Percentiles rank a stretch among this genome's conserved stretches.
These are phyloP conservation scores for Mucor velutinosus DNA, from an alignment of 371 early-diverging fungal genomes.

Conservation along the genomic window DNA sequence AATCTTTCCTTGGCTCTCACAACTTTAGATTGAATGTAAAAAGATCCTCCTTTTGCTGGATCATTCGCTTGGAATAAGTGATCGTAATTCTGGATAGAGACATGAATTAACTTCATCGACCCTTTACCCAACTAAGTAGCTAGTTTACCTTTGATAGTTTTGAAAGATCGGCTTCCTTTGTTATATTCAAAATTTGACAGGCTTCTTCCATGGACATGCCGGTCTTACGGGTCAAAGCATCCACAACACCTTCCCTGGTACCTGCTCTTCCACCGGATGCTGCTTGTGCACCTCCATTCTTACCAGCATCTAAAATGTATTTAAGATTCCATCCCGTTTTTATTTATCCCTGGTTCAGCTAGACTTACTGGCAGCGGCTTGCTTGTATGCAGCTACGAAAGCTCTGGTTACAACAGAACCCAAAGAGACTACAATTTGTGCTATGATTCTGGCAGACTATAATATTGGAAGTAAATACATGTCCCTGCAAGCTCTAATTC, in stretches of 20 bases:
- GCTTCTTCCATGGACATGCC: slow-evolving; percentile 94
- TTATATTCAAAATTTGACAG: slow-evolving; percentile 88
- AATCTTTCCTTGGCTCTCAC: slow-evolving; percentile 91
- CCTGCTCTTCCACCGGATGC: slow-evolving; percentile 38
- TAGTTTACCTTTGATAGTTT: slow-evolving; percentile 68
- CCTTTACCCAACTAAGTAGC: background rate
- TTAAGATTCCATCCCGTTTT: background rate
- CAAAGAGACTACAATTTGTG: slow-evolving; percentile 86
- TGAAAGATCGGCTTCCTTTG: slow-evolving; percentile 70
- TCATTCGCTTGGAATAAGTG: slow-evolving; percentile 90
- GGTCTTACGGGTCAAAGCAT: slow-evolving; percentile 79
- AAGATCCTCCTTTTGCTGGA: slow-evolving; percentile 83
- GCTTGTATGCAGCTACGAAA: slow-evolving; percentile 91
- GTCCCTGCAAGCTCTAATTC: background rate
- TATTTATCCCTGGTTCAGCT: background rate
- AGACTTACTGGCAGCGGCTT: slow-evolving; percentile 90
- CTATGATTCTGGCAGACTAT: slow-evolving; percentile 72
- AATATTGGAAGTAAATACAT: background rate
- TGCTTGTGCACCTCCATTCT: slow-evolving; percentile 63
- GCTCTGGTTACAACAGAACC: slow-evolving; percentile 90
- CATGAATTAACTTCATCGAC: background rate
- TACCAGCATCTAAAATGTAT: slow-evolving; percentile 57
- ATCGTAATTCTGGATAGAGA: slow-evolving; percentile 73
- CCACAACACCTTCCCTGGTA: slow-evolving; percentile 61
- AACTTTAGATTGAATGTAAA: slow-evolving; percentile 94